These are phyloP conservation scores for Iris pallida DNA, from an alignment of 116 monocot genomes.

Conservation along the genomic window DNA sequence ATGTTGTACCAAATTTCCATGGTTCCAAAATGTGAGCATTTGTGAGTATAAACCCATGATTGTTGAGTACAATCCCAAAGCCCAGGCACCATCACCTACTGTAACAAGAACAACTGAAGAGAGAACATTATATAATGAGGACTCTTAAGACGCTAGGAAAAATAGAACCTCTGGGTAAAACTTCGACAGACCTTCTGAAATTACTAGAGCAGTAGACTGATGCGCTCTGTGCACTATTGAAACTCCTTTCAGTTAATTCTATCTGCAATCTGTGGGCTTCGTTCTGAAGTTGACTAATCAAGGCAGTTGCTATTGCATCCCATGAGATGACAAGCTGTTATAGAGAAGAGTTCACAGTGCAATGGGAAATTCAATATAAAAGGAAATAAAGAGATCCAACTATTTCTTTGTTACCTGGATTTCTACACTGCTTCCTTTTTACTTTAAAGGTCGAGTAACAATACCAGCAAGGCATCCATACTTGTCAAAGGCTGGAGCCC, in stretches of 20 bases:
- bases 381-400: neutral
- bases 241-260: slow-evolving; percentile 4
- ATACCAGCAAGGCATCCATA: slow-evolving; percentile 62
- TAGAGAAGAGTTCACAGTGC: slow-evolving; percentile 5
- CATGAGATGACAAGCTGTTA: slow-evolving; percentile 77
- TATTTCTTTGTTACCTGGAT: slow-evolving; percentile 56
- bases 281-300: slow-evolving; percentile 16
- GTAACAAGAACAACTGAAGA: slow-evolving; percentile 73
- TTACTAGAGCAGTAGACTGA: neutral
- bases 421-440: slow-evolving; percentile 58
- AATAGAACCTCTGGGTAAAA: slow-evolving; percentile 6
- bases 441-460: slow-evolving; percentile 57
- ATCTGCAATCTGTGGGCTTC: slow-evolving; percentile 17
- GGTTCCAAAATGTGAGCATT: slow-evolving; percentile 98
- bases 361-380: neutral
- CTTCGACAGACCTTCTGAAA: slow-evolving; percentile 1
- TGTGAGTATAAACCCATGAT: slow-evolving; percentile 69
- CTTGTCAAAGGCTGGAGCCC: slow-evolving; percentile 73
- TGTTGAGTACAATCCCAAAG: slow-evolving; percentile 85
- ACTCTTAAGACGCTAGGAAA: slow-evolving; percentile 5
- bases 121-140: slow-evolving; percentile 49
- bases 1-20: slow-evolving; percentile 71
- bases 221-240: slow-evolving; percentile 4
- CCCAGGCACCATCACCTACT: slow-evolving; percentile 79
- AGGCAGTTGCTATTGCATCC: slow-evolving; percentile 58